Evolutionary conservation across 2,329 filamentous ascomycete species (phyloP).

Genomic region (Geosmithia morbida): DNA sequence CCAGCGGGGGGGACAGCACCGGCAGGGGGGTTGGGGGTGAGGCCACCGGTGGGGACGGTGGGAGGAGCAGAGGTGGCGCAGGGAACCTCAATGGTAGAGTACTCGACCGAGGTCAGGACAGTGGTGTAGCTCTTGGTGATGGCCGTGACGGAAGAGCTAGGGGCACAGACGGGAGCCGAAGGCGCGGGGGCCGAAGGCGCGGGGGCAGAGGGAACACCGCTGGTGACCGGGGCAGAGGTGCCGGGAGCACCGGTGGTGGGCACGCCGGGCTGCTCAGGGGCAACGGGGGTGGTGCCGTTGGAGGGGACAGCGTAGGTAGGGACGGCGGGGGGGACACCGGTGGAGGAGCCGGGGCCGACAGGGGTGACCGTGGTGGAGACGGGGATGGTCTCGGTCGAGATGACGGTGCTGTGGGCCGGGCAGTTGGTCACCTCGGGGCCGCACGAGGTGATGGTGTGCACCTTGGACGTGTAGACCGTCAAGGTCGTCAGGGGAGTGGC

Average conservation of each 20-base stretch:
- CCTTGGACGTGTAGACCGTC: slow-evolving; percentile 42
- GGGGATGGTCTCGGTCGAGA: slow-evolving; percentile 20
- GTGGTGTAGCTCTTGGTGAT: slow-evolving; percentile 43
- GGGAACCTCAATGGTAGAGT: slow-evolving; percentile 29
- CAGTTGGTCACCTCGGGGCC: slow-evolving; percentile 47
- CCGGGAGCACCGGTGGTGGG: slow-evolving; percentile 3
- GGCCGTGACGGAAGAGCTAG: slow-evolving; percentile 28
- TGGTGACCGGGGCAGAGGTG: slow-evolving; percentile 6
- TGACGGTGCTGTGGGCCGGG: slow-evolving; percentile 26
- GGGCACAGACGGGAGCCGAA: slow-evolving; percentile 11
- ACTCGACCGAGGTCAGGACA: slow-evolving; percentile 38
- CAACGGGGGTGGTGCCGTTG: slow-evolving; percentile 6
- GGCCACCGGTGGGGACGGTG: slow-evolving; percentile 5
- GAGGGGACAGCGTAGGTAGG: slow-evolving; percentile 1
- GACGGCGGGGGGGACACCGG: slow-evolving; percentile 5
- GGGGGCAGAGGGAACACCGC: slow-evolving; percentile 3
- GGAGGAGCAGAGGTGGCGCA: slow-evolving; percentile 8
- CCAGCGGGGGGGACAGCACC: slow-evolving; percentile 21
- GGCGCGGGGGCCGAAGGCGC: slow-evolving; percentile 4
- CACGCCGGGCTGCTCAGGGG: slow-evolving; percentile 2
- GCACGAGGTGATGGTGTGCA: slow-evolving; percentile 50
- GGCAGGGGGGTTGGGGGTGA: slow-evolving; percentile 12
- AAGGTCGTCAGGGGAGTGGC: slow-evolving; percentile 28
- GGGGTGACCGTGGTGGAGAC: slow-evolving; percentile 26
- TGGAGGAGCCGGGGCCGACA: slow-evolving; percentile 7